Conservation (phyloP, 257 asterid genomes). For the Thymus mandschuricus region DNA sequence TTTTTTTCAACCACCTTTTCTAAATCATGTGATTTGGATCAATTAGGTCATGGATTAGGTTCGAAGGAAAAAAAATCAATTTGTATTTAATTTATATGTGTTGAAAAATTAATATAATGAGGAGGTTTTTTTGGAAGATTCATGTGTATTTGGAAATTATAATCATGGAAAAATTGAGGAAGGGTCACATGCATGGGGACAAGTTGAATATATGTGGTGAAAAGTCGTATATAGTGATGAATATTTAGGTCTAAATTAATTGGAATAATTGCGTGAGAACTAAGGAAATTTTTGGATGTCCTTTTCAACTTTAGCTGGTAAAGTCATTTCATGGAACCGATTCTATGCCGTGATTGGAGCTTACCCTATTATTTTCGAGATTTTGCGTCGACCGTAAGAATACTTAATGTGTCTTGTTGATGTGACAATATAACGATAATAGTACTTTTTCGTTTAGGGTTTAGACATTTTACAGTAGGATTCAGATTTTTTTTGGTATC, state of each 20-base stretch:
- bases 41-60: slow-evolving; percentile 28
- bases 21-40: background rate
- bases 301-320: slow-evolving; percentile 36
- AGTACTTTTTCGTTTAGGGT: no score
- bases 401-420: no score
- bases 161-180: slow-evolving; percentile 18
- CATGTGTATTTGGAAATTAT: background rate
- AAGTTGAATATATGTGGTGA: slow-evolving; percentile 9
- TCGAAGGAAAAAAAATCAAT: slow-evolving; percentile 38
- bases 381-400: background rate
- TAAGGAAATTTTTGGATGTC: slow-evolving; percentile 27
- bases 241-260: background rate
- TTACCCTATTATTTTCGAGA: slow-evolving; percentile 3
- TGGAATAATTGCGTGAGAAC: slow-evolving; percentile 24
- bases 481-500: no score
- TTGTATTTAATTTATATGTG: no score
- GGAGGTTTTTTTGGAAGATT: background rate
- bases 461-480: no score
- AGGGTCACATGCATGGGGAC: slow-evolving; percentile 34
- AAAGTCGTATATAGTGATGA: slow-evolving; percentile 22
- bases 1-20: background rate
- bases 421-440: no score
- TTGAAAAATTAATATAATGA: no score
- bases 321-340: slow-evolving; percentile 32
- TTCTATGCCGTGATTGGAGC: slow-evolving; percentile 28